Evolutionary conservation across 352 stramenopile genomes (phyloP).

Genomic region (Pythium oligandrum): DNA sequence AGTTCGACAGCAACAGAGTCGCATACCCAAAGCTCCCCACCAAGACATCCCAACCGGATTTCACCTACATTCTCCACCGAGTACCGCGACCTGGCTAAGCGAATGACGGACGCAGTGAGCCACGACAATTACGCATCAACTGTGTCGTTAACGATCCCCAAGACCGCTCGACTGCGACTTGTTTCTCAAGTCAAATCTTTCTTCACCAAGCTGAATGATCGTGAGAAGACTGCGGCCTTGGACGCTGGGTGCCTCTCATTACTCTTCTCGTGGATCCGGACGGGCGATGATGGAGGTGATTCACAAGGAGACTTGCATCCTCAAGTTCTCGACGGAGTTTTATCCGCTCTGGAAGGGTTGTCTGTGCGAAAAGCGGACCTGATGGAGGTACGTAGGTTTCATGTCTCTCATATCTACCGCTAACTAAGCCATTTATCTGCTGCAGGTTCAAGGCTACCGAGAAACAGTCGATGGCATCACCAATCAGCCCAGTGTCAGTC

Average conservation of each 20-base stretch:
- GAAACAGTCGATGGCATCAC: slow-evolving; percentile 9
- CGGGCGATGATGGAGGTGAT: slow-evolving; percentile 5
- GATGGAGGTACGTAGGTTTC: slow-evolving; percentile 29
- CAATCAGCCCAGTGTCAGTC: slow-evolving; percentile 3
- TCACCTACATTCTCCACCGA: slow-evolving; percentile 41
- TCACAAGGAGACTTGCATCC: slow-evolving; percentile 22
- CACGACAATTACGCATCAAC: slow-evolving; percentile 79
- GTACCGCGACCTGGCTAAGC: slow-evolving; percentile 55
- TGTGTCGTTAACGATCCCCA: slow-evolving; percentile 66
- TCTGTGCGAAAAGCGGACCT: slow-evolving; percentile 65
- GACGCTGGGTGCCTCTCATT: slow-evolving; percentile 53
- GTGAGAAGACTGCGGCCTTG: slow-evolving; percentile 45
- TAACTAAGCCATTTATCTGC: neutral
- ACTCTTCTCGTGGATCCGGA: slow-evolving; percentile 57
- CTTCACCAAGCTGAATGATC: slow-evolving; percentile 49
- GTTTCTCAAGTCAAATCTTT: slow-evolving; percentile 73
- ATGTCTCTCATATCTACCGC: neutral
- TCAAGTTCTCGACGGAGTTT: slow-evolving; percentile 61
- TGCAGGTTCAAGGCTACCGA: slow-evolving; percentile 10
- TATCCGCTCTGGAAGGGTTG: slow-evolving; percentile 45
- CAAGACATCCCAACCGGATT: slow-evolving; percentile 17
- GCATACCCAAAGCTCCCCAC: neutral
- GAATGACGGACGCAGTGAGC: slow-evolving; percentile 62
- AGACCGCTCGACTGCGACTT: slow-evolving; percentile 65
- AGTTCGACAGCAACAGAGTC: slow-evolving; percentile 1